phyloP scores from a whole-genome alignment of 768 basidiomycete species.

The Calocera cornea region DNA sequence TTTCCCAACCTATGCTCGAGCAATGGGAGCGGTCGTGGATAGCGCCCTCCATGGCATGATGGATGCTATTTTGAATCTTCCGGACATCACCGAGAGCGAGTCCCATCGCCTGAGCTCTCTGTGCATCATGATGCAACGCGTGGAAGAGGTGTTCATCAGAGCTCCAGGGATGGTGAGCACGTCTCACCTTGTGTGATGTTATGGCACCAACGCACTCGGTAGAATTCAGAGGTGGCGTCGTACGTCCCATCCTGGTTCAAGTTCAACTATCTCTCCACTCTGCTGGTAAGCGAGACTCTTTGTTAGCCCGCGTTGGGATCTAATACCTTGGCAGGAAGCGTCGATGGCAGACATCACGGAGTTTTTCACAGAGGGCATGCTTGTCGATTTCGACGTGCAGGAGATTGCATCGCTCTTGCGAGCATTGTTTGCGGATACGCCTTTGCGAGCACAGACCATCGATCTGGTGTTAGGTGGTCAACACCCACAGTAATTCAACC shows the following conservation, averaged over 20 bases:
- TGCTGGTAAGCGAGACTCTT: conserved; percentile 48
- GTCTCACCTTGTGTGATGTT: not conserved
- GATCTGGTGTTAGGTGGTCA: conserved; percentile 56
- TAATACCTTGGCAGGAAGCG: conserved; percentile 49
- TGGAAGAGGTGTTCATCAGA: conserved; percentile 71
- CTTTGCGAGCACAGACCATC: conserved; percentile 66
- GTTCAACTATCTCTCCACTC: conserved; percentile 84
- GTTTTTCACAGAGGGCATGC: conserved; percentile 76
- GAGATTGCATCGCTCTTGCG: conserved; percentile 71
- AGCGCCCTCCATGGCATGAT: conserved; percentile 53
- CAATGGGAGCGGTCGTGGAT: conserved; percentile 58
- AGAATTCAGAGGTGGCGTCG: conserved; percentile 56
- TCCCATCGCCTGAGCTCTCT: conserved; percentile 73
- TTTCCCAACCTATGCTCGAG: conserved; percentile 57
- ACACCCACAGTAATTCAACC: too few relatives aligned
- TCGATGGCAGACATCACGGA: conserved; percentile 85
- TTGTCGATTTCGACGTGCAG: conserved; percentile 77
- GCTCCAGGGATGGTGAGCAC: conserved; percentile 41
- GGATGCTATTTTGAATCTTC: conserved; percentile 55
- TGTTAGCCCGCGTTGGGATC: not conserved
- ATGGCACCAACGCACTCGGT: conserved; percentile 26
- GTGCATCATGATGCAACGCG: conserved; percentile 58
- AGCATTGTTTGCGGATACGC: conserved; percentile 80
- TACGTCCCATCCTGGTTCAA: conserved; percentile 93
- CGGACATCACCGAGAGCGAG: conserved; percentile 80